Base-by-base conservation (phyloP, 1,139 yeast genomes). In the Suhomyces yuchorum region DNA sequence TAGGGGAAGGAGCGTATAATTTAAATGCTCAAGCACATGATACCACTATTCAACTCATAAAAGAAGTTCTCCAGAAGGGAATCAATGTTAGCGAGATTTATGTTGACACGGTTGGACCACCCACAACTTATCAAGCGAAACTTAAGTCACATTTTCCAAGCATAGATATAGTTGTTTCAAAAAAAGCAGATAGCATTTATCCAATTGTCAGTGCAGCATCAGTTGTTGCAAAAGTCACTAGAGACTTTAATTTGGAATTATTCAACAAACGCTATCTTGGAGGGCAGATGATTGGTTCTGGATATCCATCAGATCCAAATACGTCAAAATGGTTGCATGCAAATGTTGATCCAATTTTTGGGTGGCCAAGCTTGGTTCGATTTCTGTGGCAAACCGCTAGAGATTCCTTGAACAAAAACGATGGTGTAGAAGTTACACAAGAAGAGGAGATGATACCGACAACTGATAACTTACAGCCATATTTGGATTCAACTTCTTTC, bases 101-200 rank as follows among this genome's bases (percentile, higher is more conserved):
- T 63, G 93, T 95, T 7, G 99, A 95, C 62, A 95, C 99, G 0
- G 99, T 95, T 32, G 99, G 99, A 0, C 97, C 98, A 0, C 98
- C 99, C 5, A 80, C 68, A 0, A 73, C 86, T 37, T 95, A 95
- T 62, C 96, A 88, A 60, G 81, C 77, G 18, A 93, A 92, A 64
- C 71, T 95, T 43, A 78, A 81, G 51, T 66, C 67, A 23, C 67
- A 80, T 46, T 95, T 95, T 60, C 97, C 97, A 0, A 68, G 66
- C 0, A 70, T 90, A 34, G 80, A 79, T 48, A 78, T 95, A 38
- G 86, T 91, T 0, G 99, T 95, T n/a, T 81, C 96, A 14, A 95
- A 93, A 62, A 93, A 93, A 63, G 99, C 99, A 0, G 99, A 95
- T 71, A 84, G 97, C 23, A 63, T 90, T n/a, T 93, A 78, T 62